Conservation (phyloP, 208 protist genomes). For the Acanthamoeba triangularis region DNA sequence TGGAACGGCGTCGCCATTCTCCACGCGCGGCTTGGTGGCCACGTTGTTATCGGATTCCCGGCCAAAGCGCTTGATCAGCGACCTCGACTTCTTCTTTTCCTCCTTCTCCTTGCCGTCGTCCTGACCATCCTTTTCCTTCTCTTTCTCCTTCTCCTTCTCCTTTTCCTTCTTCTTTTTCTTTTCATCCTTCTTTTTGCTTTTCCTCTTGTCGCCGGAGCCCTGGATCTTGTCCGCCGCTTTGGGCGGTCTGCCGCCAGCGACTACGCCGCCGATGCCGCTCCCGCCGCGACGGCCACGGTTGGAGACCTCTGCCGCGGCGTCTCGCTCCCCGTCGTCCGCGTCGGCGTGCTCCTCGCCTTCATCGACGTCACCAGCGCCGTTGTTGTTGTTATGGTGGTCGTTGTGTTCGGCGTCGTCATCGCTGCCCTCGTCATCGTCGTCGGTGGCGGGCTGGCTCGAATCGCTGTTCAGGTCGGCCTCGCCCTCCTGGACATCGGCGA, state of each 20-base stretch:
- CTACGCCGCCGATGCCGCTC: not conserved
- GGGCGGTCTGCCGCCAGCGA: not conserved
- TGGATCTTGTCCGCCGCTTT: not conserved
- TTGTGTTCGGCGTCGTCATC: not conserved
- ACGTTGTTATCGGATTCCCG: not conserved
- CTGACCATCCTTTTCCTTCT: not conserved
- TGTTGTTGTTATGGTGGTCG: not conserved
- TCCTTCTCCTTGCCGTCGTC: not conserved
- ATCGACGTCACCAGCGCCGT: not conserved
- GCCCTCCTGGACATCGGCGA: not conserved
- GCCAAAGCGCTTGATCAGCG: slow-evolving; percentile 38
- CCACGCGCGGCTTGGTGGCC: not conserved
- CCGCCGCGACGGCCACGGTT: not conserved
- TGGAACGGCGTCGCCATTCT: no score
- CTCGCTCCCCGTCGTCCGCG: not conserved
- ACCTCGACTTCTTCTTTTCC: not conserved
- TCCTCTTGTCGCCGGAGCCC: no score
- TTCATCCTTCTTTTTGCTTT: not conserved
- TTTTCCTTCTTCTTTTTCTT: not conserved
- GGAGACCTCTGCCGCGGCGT: not conserved
- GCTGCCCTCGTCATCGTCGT: not conserved
- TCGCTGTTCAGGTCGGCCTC: not conserved
- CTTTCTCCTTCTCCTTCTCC: not conserved
- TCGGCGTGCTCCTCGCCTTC: not conserved
- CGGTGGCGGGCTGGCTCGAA: not conserved